Base-by-base conservation (phyloP, 805 yeast species). In the Candida patagonica region DNA sequence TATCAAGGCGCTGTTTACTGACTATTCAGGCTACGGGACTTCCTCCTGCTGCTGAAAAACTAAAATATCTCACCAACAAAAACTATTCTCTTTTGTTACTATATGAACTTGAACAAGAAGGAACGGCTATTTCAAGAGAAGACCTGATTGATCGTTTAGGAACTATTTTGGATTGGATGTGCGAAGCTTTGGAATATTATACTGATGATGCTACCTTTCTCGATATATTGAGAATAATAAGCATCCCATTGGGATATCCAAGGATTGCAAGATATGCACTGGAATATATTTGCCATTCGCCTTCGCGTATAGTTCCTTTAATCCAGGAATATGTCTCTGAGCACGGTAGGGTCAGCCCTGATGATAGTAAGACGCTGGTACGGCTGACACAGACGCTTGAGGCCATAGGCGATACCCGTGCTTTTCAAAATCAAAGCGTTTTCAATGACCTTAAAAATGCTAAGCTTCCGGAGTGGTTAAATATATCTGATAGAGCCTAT, bases 81-180 rank as follows among this genome's bases (percentile, higher is more conserved):
- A 92, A 89, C 54, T 64, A 94, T 42, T 96, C 95, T 0, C 69
- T 85, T 50, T 67, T 85, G 24, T 71, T 76, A 44, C 68, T 82
- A 21, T 64, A 68, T 23, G 56, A 58, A 38, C 48, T 70, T 8
- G 47, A 58, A 9, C 38, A 49, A 5, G 52, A 52, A 15, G 39
- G 48, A 15, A 51, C 50, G 16, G 46, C 40, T 12, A 42, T 40
- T 0, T 66, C 61, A 30, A 45, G 64, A 4, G 48, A 52, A 1
- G 52, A 49, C 36, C 47, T 51, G 26, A 40, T 42, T 1, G 37
- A 49, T 1, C 58, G 70, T 9, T 59, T 76, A 51, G 48, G 64
- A 29, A 61, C 59, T 41, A 62, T 70, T 0, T 52, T 81, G 19
- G 81, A 76, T 39, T 89, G 84, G 53, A 61, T 87, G 43, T 60